Base-by-base conservation (phyloP, 2,329 filamentous ascomycete genomes). In the Penicillium sp. region DNA sequence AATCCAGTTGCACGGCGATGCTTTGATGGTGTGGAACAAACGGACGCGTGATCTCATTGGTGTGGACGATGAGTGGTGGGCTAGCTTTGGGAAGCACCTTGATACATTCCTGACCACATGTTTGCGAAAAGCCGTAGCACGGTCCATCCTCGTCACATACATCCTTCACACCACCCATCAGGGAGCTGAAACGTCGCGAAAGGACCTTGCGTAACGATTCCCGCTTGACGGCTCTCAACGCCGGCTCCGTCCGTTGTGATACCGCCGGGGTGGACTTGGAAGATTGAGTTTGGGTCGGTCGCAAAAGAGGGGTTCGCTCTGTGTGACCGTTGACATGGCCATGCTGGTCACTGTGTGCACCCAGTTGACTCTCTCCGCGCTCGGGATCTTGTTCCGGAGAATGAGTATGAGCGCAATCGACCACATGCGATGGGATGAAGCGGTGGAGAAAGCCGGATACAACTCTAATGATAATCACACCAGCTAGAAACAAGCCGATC, bases 61-160 rank as follows among this genome's bases (percentile, higher is more conserved):
- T n/a, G 37, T 45, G 55, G 26, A 48, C 19, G 8, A 24, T 48
- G 6, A 58, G 48, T 43, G 60, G 57, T 19, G 54, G 51, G 33
- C 16, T 37, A 3, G 57, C 31, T 24, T 57, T 59, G 7, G 50
- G 62, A 19, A 73, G 65, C 4, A 74, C 69, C 68, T 83, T 85
- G 63, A 84, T 83, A 69, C 85, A 87, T 58, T 87, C 84, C 24
- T 77, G 76, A 1, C 85, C 84, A 64, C 85, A 88, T 1, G 83
- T 80, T 62, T 87, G 83, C 3, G 83, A 84, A 62, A 83, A 83
- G 0, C 86, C 86, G 63, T 83, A 84, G 61, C 86, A 88, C 19
- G 84, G 82, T 0, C 84, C 85, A 52, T 80, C 74, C 53, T 83
- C 79, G 59, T 86, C 82, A 62, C 85, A 87, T 3, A 75, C 68